Conservation (phyloP, 2,329 filamentous ascomycete species). For the Pestalotiopsis fici region DNA sequence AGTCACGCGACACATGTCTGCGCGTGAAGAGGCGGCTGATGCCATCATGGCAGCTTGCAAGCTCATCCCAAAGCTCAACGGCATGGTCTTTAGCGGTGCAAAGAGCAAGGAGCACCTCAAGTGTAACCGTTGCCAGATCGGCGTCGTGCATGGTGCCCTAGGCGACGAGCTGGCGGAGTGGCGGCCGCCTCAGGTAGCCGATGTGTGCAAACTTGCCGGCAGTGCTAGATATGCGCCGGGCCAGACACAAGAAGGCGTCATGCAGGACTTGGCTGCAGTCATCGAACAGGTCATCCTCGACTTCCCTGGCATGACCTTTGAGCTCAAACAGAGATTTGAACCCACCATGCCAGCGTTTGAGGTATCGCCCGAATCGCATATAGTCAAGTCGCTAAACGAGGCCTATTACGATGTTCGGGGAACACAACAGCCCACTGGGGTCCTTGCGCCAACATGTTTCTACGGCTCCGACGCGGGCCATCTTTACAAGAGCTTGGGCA, state of each 20-base stretch:
- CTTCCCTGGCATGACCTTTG: slow-evolving; percentile 22
- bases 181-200: slow-evolving; percentile 24
- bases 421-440: slow-evolving; percentile 21
- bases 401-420: slow-evolving; percentile 19
- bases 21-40: slow-evolving; percentile 25
- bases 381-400: slow-evolving; percentile 22
- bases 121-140: slow-evolving; percentile 26
- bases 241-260: slow-evolving; percentile 24
- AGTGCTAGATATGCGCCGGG: slow-evolving; percentile 26
- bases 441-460: slow-evolving; percentile 24
- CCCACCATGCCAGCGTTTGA: slow-evolving; percentile 28
- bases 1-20: slow-evolving; percentile 26
- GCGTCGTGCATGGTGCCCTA: slow-evolving; percentile 25
- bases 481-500: slow-evolving; percentile 23
- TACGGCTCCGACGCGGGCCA: slow-evolving; percentile 26
- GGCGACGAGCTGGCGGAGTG: slow-evolving; percentile 23
- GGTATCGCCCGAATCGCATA: slow-evolving; percentile 12
- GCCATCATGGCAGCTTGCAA: slow-evolving; percentile 25
- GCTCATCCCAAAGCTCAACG: slow-evolving; percentile 20
- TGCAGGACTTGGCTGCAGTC: slow-evolving; percentile 18
- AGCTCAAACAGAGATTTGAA: slow-evolving; percentile 20
- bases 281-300: slow-evolving; percentile 14
- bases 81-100: slow-evolving; percentile 21
- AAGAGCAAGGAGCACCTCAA: slow-evolving; percentile 20
- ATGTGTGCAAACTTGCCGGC: slow-evolving; percentile 23